These are phyloP conservation scores for Pichia sp. DNA, from an alignment of 1,139 yeast genomes.

Conservation along the genomic window DNA sequence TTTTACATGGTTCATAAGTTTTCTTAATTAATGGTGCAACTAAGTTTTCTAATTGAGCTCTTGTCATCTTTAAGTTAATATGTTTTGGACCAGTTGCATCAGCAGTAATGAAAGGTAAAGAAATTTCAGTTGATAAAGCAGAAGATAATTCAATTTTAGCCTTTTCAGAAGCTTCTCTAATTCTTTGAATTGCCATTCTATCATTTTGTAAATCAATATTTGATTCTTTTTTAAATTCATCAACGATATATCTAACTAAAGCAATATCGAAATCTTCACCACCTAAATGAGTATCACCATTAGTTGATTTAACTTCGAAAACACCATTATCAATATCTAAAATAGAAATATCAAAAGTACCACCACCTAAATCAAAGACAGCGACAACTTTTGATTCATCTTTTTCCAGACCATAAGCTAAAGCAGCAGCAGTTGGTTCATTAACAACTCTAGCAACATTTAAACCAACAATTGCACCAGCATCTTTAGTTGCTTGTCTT, in stretches of 20 bases:
- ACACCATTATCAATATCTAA: slow-evolving; percentile 84
- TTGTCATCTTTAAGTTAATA: slow-evolving; percentile 86
- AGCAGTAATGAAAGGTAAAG: slow-evolving; percentile 95
- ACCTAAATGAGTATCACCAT: slow-evolving; percentile 87
- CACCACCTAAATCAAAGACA: slow-evolving; percentile 85
- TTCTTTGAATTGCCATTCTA: slow-evolving; percentile 99
- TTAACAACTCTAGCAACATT: slow-evolving; percentile 95
- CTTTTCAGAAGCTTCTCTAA: slow-evolving; percentile 99
- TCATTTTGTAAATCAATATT: slow-evolving; percentile 86
- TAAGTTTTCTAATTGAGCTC: slow-evolving; percentile 87
- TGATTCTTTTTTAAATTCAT: slow-evolving; percentile 84
- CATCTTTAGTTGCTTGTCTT: slow-evolving; percentile 98
- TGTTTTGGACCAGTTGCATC: slow-evolving; percentile 98
- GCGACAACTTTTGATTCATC: slow-evolving; percentile 71
- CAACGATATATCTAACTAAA: slow-evolving; percentile 84
- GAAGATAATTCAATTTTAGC: slow-evolving; percentile 98
- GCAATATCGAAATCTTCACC: slow-evolving; percentile 86
- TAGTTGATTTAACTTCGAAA: slow-evolving; percentile 81
- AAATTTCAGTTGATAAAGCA: slow-evolving; percentile 86
- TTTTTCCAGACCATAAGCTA: slow-evolving; percentile 94
- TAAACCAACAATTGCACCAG: slow-evolving; percentile 95
- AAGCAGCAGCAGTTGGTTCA: slow-evolving; percentile 99
- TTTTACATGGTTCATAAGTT: slow-evolving; percentile 95
- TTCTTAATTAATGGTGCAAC: slow-evolving; percentile 90
- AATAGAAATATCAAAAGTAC: slow-evolving; percentile 82